A percentile compares a stretch with the other conserved stretches of the same genome.
Conservation (phyloP, 2,329 filamentous ascomycete genomes). For the Ceratocystis huliohia region DNA sequence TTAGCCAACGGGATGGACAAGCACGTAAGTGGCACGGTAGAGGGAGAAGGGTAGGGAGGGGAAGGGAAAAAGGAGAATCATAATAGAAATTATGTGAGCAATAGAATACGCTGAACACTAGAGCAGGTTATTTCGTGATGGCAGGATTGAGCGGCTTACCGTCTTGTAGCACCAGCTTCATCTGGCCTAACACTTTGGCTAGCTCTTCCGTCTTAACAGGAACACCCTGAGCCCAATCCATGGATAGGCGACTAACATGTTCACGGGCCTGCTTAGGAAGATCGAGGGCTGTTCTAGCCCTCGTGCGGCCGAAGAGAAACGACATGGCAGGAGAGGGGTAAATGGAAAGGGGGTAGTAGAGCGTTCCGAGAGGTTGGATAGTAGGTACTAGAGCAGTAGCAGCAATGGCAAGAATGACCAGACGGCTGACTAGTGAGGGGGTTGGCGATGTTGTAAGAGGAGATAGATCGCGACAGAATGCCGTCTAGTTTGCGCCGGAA, state of each 20-base stretch:
- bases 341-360: not conserved
- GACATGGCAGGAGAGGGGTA: slow-evolving; percentile 31
- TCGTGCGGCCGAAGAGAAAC: slow-evolving; percentile 43
- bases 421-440: not conserved
- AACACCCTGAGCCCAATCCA: slow-evolving; percentile 22
- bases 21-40: not conserved
- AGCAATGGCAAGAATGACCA: not conserved
- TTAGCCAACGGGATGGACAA: not conserved
- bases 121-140: too few relatives aligned
- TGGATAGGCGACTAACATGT: slow-evolving; percentile 22
- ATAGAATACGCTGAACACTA: not conserved
- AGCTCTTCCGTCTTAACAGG: slow-evolving; percentile 64
- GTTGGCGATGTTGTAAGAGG: not conserved
- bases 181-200: slow-evolving; percentile 71
- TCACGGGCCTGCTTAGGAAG: slow-evolving; percentile 39
- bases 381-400: not conserved
- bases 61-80: not conserved
- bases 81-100: not conserved
- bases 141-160: slow-evolving; percentile 40
- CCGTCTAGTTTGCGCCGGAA: not conserved
- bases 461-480: not conserved
- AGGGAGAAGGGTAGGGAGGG: not conserved
- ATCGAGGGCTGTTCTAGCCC: slow-evolving; percentile 40
- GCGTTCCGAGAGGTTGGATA: not conserved
- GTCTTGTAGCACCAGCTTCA: slow-evolving; percentile 88